A percentile compares a stretch with the other conserved stretches of the same genome.
phyloP scores from a whole-genome alignment of 83 land plant species.

The Diphasiastrum complanatum region DNA sequence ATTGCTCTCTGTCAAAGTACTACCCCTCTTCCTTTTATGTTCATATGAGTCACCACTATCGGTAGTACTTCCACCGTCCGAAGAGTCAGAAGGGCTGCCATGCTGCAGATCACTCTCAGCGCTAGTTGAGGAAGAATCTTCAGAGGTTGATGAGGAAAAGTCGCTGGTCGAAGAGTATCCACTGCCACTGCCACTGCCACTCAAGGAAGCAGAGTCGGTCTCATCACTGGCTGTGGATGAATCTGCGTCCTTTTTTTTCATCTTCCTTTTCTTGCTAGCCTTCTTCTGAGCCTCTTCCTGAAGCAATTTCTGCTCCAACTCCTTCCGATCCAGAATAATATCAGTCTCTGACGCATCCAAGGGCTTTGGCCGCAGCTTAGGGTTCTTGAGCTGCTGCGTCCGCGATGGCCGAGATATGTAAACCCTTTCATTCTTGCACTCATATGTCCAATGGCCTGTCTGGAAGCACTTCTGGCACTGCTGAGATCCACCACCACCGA shows the following conservation, averaged over 20 bases:
- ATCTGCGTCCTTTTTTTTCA: slow-evolving; percentile 12
- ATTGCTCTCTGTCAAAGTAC: no score
- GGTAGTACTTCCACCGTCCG: no score
- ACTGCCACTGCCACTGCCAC: no score
- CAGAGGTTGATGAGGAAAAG: no score
- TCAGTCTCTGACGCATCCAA: slow-evolving; percentile 46
- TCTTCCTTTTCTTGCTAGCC: slow-evolving; percentile 1
- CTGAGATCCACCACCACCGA: slow-evolving; percentile 37
- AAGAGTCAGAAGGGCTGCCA: no score
- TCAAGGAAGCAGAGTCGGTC: no score
- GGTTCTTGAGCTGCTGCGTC: slow-evolving; percentile 78
- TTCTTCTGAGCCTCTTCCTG: neutral
- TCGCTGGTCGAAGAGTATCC: no score
- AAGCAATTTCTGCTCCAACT: neutral
- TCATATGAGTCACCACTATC: no score
- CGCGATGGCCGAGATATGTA: slow-evolving; percentile 85
- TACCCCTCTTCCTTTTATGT: no score
- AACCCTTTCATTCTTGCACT: slow-evolving; percentile 88
- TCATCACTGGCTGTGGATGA: no score
- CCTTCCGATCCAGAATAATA: slow-evolving; percentile 9
- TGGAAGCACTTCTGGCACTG: slow-evolving; percentile 96
- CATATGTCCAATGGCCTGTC: slow-evolving; percentile 87
- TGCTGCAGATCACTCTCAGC: no score
- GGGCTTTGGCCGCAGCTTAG: slow-evolving; percentile 50
- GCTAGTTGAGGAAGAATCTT: no score